These are phyloP conservation scores for Eudorina sp. DNA, from an alignment of 139 green algal genomes.

Conservation along the genomic window DNA sequence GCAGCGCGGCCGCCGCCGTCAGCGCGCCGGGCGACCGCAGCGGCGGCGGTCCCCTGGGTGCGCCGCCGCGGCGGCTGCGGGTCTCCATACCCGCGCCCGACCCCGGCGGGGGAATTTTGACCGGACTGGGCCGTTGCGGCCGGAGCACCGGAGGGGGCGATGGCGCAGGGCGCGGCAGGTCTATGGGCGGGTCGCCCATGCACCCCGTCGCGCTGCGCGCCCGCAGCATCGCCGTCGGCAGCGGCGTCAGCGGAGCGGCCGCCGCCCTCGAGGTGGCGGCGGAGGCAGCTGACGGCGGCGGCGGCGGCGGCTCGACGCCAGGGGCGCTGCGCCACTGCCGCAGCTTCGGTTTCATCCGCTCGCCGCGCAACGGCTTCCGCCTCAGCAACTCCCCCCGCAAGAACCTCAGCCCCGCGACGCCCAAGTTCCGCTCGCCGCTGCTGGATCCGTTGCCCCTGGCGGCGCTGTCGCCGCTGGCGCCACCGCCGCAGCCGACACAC, in stretches of 20 bases:
- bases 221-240: not conserved
- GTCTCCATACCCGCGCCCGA: not conserved
- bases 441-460: not conserved
- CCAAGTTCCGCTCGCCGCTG: conserved; percentile 44
- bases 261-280: no score
- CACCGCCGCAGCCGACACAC: not conserved
- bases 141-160: not conserved
- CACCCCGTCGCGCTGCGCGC: not conserved
- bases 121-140: no score
- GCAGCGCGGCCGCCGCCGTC: not conserved
- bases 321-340: not conserved
- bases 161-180: not conserved
- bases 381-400: not conserved
- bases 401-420: conserved; percentile 38
- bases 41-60: not conserved
- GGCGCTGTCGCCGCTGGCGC: not conserved
- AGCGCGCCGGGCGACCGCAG: not conserved
- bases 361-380: not conserved
- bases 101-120: no score
- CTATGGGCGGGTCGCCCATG: not conserved
- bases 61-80: not conserved
- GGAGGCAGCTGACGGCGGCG: not conserved
- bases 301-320: not conserved
- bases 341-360: conserved; percentile 33
- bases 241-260: not conserved